Conservation (phyloP, 1,284 basidiomycete species). For the Boletellus deceptivus region DNA sequence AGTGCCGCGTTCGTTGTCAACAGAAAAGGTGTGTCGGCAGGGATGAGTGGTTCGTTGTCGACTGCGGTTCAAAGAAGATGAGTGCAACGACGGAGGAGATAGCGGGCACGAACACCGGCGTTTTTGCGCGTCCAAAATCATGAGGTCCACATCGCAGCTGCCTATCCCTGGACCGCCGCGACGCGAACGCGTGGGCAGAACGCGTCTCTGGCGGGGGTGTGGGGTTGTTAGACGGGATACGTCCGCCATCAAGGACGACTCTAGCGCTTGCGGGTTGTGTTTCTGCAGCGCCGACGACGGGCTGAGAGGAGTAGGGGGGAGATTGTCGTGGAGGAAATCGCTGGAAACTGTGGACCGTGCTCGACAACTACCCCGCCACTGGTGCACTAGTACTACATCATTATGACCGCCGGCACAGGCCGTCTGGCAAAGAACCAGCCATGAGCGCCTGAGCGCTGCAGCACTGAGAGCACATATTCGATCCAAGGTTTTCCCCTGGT, state of each 20-base stretch:
- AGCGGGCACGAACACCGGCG: conserved; percentile 63
- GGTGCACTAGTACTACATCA: background rate
- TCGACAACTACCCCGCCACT: too few species aligned
- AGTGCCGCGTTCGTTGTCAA: conserved; percentile 66
- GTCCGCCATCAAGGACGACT: conserved; percentile 25
- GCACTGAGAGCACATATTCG: conserved; percentile 42
- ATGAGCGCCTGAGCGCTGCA: conserved; percentile 25
- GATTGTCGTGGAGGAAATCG: conserved; percentile 7
- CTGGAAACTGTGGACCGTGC: conserved; percentile 8
- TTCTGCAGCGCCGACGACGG: conserved; percentile 3
- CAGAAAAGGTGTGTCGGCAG: conserved; percentile 59
- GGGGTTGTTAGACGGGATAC: conserved; percentile 18
- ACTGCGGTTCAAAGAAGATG: conserved; percentile 41
- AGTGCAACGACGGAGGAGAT: conserved; percentile 15
- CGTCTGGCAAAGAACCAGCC: conserved; percentile 45
- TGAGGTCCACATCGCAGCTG: conserved; percentile 72
- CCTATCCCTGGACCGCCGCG: conserved; percentile 77
- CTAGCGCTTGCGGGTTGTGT: conserved; percentile 12
- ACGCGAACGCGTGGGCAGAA: conserved; percentile 75
- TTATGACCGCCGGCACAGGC: background rate
- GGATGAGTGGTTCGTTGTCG: conserved; percentile 69
- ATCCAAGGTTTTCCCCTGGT: conserved; percentile 41
- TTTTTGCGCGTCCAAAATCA: conserved; percentile 81
- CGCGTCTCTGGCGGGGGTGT: conserved; percentile 59
- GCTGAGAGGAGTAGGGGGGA: background rate